phyloP scores from a whole-genome alignment of 176 grass and related monocot species.

The Oryza glaberrima region DNA sequence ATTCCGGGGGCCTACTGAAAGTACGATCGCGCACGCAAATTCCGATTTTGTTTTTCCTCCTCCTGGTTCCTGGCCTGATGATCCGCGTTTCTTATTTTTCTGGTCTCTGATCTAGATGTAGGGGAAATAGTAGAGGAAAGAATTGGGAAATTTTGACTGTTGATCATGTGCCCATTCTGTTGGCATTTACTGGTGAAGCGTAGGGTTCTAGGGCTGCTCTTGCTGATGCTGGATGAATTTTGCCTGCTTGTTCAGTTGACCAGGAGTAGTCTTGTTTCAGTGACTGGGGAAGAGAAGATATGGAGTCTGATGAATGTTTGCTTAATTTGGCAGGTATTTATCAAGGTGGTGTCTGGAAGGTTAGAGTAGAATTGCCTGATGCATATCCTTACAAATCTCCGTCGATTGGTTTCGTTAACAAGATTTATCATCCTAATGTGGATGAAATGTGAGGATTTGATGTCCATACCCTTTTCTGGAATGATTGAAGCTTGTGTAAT shows the following conservation, averaged over 20 bases:
- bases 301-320: slow-evolving; percentile 30
- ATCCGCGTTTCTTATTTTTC: slow-evolving; percentile 13
- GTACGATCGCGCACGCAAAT: slow-evolving; percentile 51
- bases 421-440: slow-evolving; percentile 97
- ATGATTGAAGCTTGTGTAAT: not conserved
- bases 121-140: not conserved
- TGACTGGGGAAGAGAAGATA: not conserved
- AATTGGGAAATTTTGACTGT: not conserved
- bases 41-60: not conserved
- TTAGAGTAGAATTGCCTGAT: slow-evolving; percentile 96
- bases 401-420: slow-evolving; percentile 91
- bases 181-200: slow-evolving; percentile 23
- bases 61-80: not conserved
- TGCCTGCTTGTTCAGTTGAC: slow-evolving; percentile 22
- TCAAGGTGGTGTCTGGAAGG: slow-evolving; percentile 97
- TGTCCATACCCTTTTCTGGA: slow-evolving; percentile 2
- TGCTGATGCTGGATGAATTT: not conserved
- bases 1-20: slow-evolving; percentile 86
- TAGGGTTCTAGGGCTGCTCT: slow-evolving; percentile 11
- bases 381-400: slow-evolving; percentile 97
- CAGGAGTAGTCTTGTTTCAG: not conserved
- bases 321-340: slow-evolving; percentile 73
- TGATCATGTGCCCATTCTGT: not conserved
- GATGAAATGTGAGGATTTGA: slow-evolving; percentile 87
- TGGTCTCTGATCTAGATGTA: slow-evolving; percentile 40